A percentile compares a stretch with the other conserved stretches of the same genome.
Evolutionary conservation across 768 basidiomycete genomes (phyloP).

Genomic region (Lactarius akahatsu): DNA sequence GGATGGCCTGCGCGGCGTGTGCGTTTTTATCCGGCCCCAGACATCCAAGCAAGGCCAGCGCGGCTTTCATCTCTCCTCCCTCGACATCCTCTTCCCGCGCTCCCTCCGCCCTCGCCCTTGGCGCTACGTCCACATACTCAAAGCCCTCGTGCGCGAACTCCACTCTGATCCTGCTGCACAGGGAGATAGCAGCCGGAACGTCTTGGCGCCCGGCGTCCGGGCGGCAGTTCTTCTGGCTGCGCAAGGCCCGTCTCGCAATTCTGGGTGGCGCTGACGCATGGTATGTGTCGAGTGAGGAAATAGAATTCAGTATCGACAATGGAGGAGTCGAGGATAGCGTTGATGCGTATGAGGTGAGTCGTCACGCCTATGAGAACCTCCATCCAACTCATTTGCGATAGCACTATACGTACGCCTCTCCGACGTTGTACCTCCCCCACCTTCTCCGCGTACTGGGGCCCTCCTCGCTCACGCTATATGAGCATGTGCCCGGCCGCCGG

Average conservation of each 20-base stretch:
- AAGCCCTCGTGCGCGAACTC: slow-evolving; percentile 46
- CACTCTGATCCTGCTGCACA: slow-evolving; percentile 43
- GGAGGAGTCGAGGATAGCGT: too few relatives aligned
- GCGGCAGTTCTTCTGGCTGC: slow-evolving; percentile 58
- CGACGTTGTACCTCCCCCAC: too few relatives aligned
- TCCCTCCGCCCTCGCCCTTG: slow-evolving; percentile 65
- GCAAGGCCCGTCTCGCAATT: slow-evolving; percentile 50
- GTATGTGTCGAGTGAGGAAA: too few relatives aligned
- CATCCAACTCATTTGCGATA: too few relatives aligned
- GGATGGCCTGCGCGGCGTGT: slow-evolving; percentile 62
- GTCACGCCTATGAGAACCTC: too few relatives aligned
- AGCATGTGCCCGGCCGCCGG: too few relatives aligned
- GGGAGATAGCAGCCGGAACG: slow-evolving; percentile 34
- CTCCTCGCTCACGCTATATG: too few relatives aligned
- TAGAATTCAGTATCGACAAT: too few relatives aligned
- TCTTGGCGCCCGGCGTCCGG: slow-evolving; percentile 52
- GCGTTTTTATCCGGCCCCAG: slow-evolving; percentile 68
- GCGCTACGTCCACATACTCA: too few relatives aligned
- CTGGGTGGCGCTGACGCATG: slow-evolving; percentile 32
- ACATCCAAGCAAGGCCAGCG: slow-evolving; percentile 72
- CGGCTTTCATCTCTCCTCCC: slow-evolving; percentile 74
- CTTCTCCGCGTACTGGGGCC: too few relatives aligned
- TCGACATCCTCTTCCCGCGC: slow-evolving; percentile 69
- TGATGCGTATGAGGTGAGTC: too few relatives aligned
- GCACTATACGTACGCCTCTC: too few relatives aligned